These are phyloP conservation scores for Sordaria brevicollis DNA, from an alignment of 495 filamentous ascomycete species.

Conservation along the genomic window DNA sequence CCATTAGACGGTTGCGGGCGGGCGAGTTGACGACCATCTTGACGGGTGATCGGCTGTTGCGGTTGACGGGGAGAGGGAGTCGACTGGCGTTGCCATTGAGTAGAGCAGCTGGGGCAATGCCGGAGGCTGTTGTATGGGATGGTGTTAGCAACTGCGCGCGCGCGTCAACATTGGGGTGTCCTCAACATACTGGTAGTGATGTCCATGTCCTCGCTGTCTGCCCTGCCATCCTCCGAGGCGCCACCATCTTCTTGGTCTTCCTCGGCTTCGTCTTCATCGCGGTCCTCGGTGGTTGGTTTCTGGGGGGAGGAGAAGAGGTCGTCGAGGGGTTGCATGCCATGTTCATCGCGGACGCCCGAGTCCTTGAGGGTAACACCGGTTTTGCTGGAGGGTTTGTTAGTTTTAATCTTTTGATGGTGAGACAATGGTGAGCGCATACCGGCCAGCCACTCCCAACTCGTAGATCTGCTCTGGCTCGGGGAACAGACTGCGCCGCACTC, in stretches of 20 bases:
- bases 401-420: background rate
- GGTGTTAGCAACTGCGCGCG: background rate
- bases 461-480: conserved; percentile 35
- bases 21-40: conserved; percentile 49
- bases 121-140: conserved; percentile 8
- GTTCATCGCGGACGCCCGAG: conserved; percentile 70
- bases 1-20: conserved; percentile 36
- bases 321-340: conserved; percentile 82
- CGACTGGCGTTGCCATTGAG: conserved; percentile 25
- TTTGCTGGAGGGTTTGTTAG: conserved; percentile 33
- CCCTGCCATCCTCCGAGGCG: conserved; percentile 13
- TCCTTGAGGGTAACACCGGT: conserved; percentile 79
- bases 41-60: conserved; percentile 37
- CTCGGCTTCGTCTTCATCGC: conserved; percentile 4
- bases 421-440: conserved; percentile 24
- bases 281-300: conserved; percentile 6
- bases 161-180: background rate
- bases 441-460: conserved; percentile 38
- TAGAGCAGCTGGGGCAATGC: conserved; percentile 19
- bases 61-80: conserved; percentile 37
- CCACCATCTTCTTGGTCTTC: conserved; percentile 1
- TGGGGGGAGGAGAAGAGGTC: conserved; percentile 81
- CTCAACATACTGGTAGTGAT: conserved; percentile 27
- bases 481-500: conserved; percentile 24
- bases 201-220: conserved; percentile 31